phyloP scores from a whole-genome alignment of 2,329 filamentous ascomycete genomes.

The Verticillium alfalfae region DNA sequence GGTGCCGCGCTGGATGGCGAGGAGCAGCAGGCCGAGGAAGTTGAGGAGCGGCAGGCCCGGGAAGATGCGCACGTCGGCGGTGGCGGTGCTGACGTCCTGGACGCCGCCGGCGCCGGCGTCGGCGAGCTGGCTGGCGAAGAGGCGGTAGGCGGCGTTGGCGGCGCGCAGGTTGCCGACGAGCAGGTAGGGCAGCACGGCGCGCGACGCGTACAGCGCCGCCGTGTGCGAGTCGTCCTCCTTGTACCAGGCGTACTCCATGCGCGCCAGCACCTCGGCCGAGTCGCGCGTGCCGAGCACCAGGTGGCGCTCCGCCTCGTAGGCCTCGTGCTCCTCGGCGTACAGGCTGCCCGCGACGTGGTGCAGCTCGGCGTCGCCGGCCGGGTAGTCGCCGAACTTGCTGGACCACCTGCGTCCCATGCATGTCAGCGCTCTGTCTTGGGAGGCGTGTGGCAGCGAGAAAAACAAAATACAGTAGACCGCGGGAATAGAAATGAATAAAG shows the following conservation, averaged over 20 bases:
- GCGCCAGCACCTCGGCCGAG: slow-evolving; percentile 72
- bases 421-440: slow-evolving; percentile 1
- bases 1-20: slow-evolving; percentile 74
- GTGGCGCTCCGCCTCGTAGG: slow-evolving; percentile 90
- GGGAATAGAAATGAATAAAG: background rate
- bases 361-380: slow-evolving; percentile 87
- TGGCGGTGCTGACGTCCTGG: slow-evolving; percentile 73
- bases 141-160: slow-evolving; percentile 74
- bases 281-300: slow-evolving; percentile 84
- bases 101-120: slow-evolving; percentile 45
- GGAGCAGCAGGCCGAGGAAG: slow-evolving; percentile 78
- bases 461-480: too few relatives aligned
- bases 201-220: slow-evolving; percentile 78
- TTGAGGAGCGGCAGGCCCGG: slow-evolving; percentile 91
- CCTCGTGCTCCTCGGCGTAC: slow-evolving; percentile 88
- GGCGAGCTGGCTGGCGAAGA: slow-evolving; percentile 40
- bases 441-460: background rate
- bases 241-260: slow-evolving; percentile 93
- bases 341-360: slow-evolving; percentile 87
- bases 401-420: slow-evolving; percentile 59
- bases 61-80: slow-evolving; percentile 74
- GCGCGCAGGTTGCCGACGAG: slow-evolving; percentile 85
- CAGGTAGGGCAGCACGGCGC: slow-evolving; percentile 86
- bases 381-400: slow-evolving; percentile 75
- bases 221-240: slow-evolving; percentile 81